phyloP scores from a whole-genome alignment of 2,329 filamentous ascomycete species.

The Thielaviopsis populi region DNA sequence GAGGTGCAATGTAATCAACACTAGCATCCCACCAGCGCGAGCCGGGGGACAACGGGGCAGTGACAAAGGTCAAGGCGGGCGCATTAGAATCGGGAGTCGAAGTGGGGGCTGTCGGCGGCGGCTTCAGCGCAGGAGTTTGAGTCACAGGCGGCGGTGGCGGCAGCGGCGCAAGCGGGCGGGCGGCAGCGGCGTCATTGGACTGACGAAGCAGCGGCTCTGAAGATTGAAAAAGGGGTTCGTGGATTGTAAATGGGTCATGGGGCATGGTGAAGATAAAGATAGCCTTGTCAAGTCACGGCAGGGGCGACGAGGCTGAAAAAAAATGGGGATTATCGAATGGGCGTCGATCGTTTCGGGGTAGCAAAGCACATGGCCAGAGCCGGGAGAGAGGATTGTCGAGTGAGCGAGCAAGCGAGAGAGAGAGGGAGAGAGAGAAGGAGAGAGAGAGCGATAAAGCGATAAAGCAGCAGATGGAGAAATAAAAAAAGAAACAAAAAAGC shows the following conservation, averaged over 20 bases:
- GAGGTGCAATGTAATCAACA: constrained; percentile 6
- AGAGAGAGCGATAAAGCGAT: not conserved
- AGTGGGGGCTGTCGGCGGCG: not conserved
- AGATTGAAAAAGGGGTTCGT: not conserved
- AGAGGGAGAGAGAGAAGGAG: not conserved
- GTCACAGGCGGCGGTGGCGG: not conserved
- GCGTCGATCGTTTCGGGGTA: not conserved
- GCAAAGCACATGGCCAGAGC: not conserved
- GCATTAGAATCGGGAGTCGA: not conserved
- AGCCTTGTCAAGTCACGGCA: not conserved
- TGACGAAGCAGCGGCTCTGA: not conserved
- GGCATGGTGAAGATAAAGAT: not conserved
- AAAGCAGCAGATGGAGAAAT: not conserved
- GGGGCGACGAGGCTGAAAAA: not conserved
- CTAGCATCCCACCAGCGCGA: constrained; percentile 13
- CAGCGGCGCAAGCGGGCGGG: too few relatives aligned
- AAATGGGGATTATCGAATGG: not conserved
- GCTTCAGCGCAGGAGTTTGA: not conserved
- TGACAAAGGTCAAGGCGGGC: constrained; percentile 10
- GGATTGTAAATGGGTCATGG: not conserved
- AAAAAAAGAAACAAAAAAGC: not conserved
- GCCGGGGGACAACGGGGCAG: constrained; percentile 8
- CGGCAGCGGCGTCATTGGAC: not conserved
- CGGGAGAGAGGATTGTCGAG: not conserved
- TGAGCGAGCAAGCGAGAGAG: not conserved